Conservation (phyloP, 2,329 filamentous ascomycete species). For the Aspergillus terreus region DNA sequence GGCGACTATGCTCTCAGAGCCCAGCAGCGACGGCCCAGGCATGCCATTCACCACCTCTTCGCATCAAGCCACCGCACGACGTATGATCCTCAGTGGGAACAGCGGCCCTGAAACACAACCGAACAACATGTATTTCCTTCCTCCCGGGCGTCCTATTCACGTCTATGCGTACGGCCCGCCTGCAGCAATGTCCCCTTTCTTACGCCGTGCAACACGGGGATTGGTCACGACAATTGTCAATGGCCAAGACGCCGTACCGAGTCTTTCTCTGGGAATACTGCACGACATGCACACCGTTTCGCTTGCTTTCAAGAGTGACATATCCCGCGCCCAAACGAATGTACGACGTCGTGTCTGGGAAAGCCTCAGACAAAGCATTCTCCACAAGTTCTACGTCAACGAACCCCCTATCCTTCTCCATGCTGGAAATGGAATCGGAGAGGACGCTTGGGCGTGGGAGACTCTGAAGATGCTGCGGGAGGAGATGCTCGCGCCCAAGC, state of each 20-base stretch:
- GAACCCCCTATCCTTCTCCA: constrained; percentile 42
- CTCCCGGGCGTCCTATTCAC: constrained; percentile 67
- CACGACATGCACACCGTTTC: constrained; percentile 72
- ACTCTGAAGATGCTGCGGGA: constrained; percentile 63
- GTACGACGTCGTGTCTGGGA: constrained; percentile 65
- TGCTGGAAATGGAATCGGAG: constrained; percentile 52
- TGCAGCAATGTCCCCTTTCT: constrained; percentile 65
- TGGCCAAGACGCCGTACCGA: constrained; percentile 69
- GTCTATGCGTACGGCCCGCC: constrained; percentile 77
- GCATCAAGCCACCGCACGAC: constrained; percentile 31
- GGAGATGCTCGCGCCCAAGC: constrained; percentile 65
- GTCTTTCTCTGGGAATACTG: constrained; percentile 67
- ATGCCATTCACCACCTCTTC: constrained; percentile 62
- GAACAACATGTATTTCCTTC: constrained; percentile 49
- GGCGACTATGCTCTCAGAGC: constrained; percentile 67
- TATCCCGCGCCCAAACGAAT: constrained; percentile 63
- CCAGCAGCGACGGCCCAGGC: constrained; percentile 46
- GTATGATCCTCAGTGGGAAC: constrained; percentile 33
- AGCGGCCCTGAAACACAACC: constrained; percentile 17
- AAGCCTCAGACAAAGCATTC: constrained; percentile 59
- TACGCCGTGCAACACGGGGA: constrained; percentile 67
- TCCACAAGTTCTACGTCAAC: constrained; percentile 58
- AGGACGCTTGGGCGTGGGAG: constrained; percentile 65
- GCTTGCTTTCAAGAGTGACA: constrained; percentile 69
- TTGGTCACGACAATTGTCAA: constrained; percentile 73